Evolutionary conservation across 495 filamentous ascomycete genomes (phyloP).

Genomic region (Hypoxylon cercidicola): DNA sequence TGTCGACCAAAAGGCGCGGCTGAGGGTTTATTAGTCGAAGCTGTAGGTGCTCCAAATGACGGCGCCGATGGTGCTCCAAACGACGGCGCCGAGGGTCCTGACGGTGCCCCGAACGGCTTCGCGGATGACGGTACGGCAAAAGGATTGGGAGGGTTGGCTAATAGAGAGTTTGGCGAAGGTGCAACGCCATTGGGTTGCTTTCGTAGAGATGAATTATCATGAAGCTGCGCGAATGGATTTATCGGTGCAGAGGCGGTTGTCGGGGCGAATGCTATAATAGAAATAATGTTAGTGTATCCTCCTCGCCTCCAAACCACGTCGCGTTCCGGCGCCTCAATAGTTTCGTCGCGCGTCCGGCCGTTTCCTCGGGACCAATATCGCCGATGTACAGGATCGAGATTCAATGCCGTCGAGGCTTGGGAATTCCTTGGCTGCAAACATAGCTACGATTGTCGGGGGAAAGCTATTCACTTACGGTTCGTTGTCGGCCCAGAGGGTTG

Average conservation of each 20-base stretch:
- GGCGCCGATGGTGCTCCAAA: neutral
- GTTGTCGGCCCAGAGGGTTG: constrained; percentile 24
- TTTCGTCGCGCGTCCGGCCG: neutral
- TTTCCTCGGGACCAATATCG: constrained; percentile 2
- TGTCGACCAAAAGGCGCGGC: constrained; percentile 23
- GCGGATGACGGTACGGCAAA: constrained; percentile 19
- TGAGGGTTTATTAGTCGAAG: constrained; percentile 5
- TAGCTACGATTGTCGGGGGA: constrained; percentile 29
- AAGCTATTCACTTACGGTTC: constrained; percentile 48
- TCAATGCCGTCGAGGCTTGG: constrained; percentile 7
- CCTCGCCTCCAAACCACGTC: constrained; percentile 6
- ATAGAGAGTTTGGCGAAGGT: constrained; percentile 33
- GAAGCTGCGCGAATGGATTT: constrained; percentile 30
- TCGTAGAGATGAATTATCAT: constrained; percentile 30
- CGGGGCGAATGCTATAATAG: constrained; percentile 40
- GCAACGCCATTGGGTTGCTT: constrained; percentile 22
- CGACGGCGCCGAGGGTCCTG: neutral
- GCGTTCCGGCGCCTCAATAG: constrained; percentile 1
- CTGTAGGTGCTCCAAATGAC: neutral
- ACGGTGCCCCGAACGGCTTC: neutral
- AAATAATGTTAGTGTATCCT: constrained; percentile 38
- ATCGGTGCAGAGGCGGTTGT: constrained; percentile 13
- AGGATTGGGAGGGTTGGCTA: constrained; percentile 30
- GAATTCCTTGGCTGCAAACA: constrained; percentile 4
- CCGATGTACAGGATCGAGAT: constrained; percentile 2